Evolutionary conservation across 1,139 yeast genomes (phyloP), one percentile per base, ranked within the genome.

Genomic region (Candida mesenterica): DNA sequence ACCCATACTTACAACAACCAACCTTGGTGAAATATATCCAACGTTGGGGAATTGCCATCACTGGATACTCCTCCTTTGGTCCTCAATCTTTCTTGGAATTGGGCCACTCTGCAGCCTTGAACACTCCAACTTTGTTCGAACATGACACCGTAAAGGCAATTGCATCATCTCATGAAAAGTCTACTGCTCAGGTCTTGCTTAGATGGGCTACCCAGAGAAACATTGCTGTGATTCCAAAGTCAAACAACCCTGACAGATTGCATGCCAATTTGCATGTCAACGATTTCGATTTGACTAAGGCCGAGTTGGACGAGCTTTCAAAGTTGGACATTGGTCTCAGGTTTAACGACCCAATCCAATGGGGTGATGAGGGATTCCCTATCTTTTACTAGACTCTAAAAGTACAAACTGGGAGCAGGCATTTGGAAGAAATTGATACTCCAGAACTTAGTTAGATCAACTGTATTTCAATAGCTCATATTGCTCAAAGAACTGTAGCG

Each of bases 41-140:
- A 58, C 52, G 63, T 29, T 62, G 76, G 48, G 80, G 75, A 32
- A 77, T 88, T 53, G 82, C 79, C 40, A 72, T 88, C 53, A 85
- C 88, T 36, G 96, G 83, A 18, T 88, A 88, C 71, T 86, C 95
- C 6, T 83, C 95, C 9, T 83, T 87, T 54, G 92, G 92, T 30
- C 89, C 90, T 17, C 83, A 77, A 57, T 79, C 87, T 4, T 50
- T 82, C 59, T 55, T 82, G 43, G 90, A 82, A 57, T 60, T 82
- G 60, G 61, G 73, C 50, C 65, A 64, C 39, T 67, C 72, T 29
- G 62, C 64, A 39, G 89, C 87, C 14, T 59, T 68, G 45, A 59
- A 65, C 42, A 69, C 79, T 32, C 74, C 76, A 15, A 60, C 76
- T 8, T 66, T 83, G 51, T 79, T 82, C 43, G 72, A 75, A 32